Conservation (phyloP, 2,329 filamentous ascomycete species). For the Pyricularia sp. region DNA sequence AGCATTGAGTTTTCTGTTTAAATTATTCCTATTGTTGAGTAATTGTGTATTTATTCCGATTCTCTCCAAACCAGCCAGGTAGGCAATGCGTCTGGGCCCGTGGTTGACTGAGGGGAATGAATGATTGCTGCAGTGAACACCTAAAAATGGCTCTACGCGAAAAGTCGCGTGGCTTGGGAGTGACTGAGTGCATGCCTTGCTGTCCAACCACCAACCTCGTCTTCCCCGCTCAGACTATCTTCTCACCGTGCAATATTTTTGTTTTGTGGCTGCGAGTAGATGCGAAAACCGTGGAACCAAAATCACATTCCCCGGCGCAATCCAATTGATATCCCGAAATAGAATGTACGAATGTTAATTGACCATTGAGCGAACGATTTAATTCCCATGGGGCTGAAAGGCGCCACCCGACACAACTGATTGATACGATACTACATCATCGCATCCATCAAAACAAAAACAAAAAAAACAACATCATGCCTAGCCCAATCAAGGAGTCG, state of each 20-base stretch:
- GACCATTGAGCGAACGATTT: not conserved
- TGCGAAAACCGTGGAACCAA: not conserved
- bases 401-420: not conserved
- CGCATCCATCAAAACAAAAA: not conserved
- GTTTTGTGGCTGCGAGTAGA: not conserved
- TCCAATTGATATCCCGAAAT: not conserved
- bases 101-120: not conserved
- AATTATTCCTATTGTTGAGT: too few species aligned
- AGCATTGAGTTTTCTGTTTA: too few species aligned
- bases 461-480: conserved; percentile 14
- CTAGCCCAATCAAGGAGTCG: conserved; percentile 21
- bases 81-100: too few species aligned
- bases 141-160: not conserved
- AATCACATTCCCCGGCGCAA: not conserved
- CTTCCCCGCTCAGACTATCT: not conserved
- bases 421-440: not conserved
- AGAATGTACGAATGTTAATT: not conserved
- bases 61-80: too few species aligned
- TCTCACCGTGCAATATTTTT: not conserved
- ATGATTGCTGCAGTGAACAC: not conserved
- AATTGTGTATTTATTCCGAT: too few species aligned
- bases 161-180: not conserved
- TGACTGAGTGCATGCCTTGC: not conserved
- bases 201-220: not conserved
- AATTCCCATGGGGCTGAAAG: not conserved